Base-by-base conservation (phyloP, 2,329 filamentous ascomycete genomes). In the Ramularia endophylla region DNA sequence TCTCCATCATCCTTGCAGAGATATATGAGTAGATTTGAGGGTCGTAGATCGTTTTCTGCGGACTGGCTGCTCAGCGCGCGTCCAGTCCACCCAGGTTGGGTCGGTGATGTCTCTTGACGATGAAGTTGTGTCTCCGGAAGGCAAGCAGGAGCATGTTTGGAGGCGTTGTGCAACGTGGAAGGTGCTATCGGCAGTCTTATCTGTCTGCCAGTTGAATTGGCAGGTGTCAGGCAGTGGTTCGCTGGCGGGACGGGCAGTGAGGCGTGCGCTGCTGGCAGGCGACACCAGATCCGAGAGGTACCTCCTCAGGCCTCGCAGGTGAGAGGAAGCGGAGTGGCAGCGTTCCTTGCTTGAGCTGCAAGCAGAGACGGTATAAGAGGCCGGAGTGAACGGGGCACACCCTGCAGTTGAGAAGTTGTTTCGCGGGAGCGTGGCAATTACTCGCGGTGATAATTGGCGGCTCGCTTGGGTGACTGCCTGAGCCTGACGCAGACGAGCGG, bases 71-170 rank as follows among this genome's bases (percentile, higher is more conserved):
- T 57, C 52, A 57, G 46, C 50, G 58, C 19, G 45, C 40, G 50
- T 57, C 53, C 31, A 44, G 47, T 20, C 29, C 36, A 39, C 36
- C 47, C 43, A 37, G 45, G 37, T 47, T 48, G 28, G 56, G 56
- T 44, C 52, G 47, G 45, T 58, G 56, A 43, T 56, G 51, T 47
- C 54, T 48, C 49, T 58, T 59, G 46, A 60, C 47, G 28, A 55
- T 54, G 45, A 55, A 51, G 35, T 53, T 56, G 29, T 51, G 46
- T 45, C 48, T 39, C 37, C 47, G 55, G 32, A 50, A 45, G 31
- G 40, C 52, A 38, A 40, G 48, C 51, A 53, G 47, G 49, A 53
- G 52, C 58, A 61, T 61, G 38, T 54, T 61, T 36, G 44, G 38
- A 43, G 19, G 42, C 22, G n/a, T n/a, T 34, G 37, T 39, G 27